Conservation (phyloP, 108 stramenopile genomes). For the Pseudonitzschia delicatissima region DNA sequence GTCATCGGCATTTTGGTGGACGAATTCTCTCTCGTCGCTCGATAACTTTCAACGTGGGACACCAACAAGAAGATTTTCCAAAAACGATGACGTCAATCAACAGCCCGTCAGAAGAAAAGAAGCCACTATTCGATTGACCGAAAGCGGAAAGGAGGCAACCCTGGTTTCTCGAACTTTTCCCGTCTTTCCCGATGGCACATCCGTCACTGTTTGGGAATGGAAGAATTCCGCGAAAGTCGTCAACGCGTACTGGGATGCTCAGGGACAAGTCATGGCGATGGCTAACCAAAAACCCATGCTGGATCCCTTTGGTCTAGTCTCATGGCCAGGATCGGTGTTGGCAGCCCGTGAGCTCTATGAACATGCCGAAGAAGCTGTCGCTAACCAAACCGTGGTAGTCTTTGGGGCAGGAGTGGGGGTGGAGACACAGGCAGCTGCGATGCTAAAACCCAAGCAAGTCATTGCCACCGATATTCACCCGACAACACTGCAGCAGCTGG, state of each 20-base stretch:
- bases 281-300: conserved; percentile 21
- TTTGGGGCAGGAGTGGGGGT: conserved; percentile 79
- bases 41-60: too few relatives aligned
- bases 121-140: conserved; percentile 5
- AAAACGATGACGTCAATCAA: too few relatives aligned
- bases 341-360: conserved; percentile 62
- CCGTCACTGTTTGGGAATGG: conserved; percentile 79
- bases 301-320: conserved; percentile 81
- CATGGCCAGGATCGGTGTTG: conserved; percentile 79
- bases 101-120: background rate
- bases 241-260: conserved; percentile 61
- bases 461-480: conserved; percentile 79
- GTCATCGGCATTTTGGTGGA: too few relatives aligned
- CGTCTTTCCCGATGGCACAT: conserved; percentile 19
- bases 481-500: conserved; percentile 55
- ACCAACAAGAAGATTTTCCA: too few relatives aligned
- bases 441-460: conserved; percentile 63
- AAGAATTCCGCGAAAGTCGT: conserved; percentile 62
- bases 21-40: too few relatives aligned
- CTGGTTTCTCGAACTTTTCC: conserved; percentile 22
- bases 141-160: conserved; percentile 5
- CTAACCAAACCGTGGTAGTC: conserved; percentile 44
- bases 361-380: conserved; percentile 15
- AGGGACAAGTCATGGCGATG: conserved; percentile 15
- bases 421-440: conserved; percentile 65